Evolutionary conservation across 352 stramenopile species (phyloP).

Genomic region (Globisporangium middletonii): DNA sequence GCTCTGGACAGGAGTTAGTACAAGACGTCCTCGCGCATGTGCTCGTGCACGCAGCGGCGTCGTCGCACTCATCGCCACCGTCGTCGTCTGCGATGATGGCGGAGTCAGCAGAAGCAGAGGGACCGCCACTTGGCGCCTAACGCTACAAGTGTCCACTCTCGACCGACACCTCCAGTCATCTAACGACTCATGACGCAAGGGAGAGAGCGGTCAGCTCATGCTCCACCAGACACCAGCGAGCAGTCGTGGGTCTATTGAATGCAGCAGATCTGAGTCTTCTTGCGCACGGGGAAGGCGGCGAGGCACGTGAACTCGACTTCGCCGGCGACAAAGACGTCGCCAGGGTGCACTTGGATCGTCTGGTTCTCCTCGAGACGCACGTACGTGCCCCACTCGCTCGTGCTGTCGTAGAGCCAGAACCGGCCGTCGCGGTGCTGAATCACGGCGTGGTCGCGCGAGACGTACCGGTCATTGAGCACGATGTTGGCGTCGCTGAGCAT

Average conservation of each 20-base stretch:
- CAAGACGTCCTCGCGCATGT: slow-evolving; percentile 50
- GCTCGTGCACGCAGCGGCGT: slow-evolving; percentile 28
- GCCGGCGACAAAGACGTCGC: slow-evolving; percentile 62
- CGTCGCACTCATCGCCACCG: background rate
- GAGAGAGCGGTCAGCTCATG: too few relatives aligned
- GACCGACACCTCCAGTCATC: background rate
- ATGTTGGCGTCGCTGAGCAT: slow-evolving; percentile 56
- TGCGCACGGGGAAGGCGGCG: slow-evolving; percentile 46
- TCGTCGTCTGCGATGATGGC: slow-evolving; percentile 8
- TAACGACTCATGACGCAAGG: too few relatives aligned
- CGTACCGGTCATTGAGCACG: slow-evolving; percentile 62
- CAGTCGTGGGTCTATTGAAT: slow-evolving; percentile 20
- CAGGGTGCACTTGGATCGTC: slow-evolving; percentile 47
- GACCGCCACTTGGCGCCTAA: background rate
- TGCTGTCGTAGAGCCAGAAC: slow-evolving; percentile 72
- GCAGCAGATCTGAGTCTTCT: slow-evolving; percentile 51
- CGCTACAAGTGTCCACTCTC: background rate
- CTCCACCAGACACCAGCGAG: too few relatives aligned
- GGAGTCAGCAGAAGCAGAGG: background rate
- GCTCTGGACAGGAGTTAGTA: slow-evolving; percentile 49
- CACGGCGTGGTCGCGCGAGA: slow-evolving; percentile 47
- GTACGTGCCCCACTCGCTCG: slow-evolving; percentile 66
- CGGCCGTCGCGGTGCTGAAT: slow-evolving; percentile 66
- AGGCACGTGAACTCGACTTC: slow-evolving; percentile 79
- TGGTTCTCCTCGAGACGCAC: slow-evolving; percentile 73